Evolutionary conservation across 129 eudicot species (phyloP), one percentile per base, ranked within the genome.

Genomic region (Mikania micrantha): DNA sequence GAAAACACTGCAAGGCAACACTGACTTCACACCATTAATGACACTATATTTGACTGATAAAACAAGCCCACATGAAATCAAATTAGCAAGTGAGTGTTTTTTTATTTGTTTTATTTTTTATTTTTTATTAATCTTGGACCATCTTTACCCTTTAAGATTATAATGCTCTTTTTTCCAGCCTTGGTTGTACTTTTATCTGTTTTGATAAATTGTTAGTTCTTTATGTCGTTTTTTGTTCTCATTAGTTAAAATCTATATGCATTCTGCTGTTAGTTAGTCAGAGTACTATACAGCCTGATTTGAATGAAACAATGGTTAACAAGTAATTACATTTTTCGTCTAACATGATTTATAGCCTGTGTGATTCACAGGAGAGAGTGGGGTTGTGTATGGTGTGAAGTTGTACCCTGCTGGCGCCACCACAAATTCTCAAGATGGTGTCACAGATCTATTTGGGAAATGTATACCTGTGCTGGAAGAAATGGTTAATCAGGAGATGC

Each of bases 31-130:
- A 59, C 99, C 99, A 2, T 82, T 94, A 47, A 94, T 94, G 99
- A 94, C 99, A 22, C 82, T 94, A 12, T 94, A 94, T 74, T 70
- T 94, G 85, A 94, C 97, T 11, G 99, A 94, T 79, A 81, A 67
- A 27, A 94, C 93, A n/a, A 83, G 84, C 66, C 97, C 99, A 59
- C 49, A 71, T 32, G 95, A 94, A 82, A 94, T 94, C 65, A 94
- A 85, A 77, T 78, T 84, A 79, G 97, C 99, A 50, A 87, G 99
- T 94, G 59, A 86, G 99, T 85, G 28, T 69, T 54, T 58, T 25
- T 21, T 7, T n/a, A n/a, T n/a, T n/a, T n/a, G n/a, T n/a, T n/a
- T n/a, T n/a, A n/a, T n/a, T n/a, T n/a, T n/a, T n/a, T n/a, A n/a
- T n/a, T n/a, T n/a, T n/a, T n/a, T n/a, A n/a, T n/a, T n/a, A n/a